Evolutionary conservation across 2,329 filamentous ascomycete species (phyloP).

Genomic region (Alternaria sp.): DNA sequence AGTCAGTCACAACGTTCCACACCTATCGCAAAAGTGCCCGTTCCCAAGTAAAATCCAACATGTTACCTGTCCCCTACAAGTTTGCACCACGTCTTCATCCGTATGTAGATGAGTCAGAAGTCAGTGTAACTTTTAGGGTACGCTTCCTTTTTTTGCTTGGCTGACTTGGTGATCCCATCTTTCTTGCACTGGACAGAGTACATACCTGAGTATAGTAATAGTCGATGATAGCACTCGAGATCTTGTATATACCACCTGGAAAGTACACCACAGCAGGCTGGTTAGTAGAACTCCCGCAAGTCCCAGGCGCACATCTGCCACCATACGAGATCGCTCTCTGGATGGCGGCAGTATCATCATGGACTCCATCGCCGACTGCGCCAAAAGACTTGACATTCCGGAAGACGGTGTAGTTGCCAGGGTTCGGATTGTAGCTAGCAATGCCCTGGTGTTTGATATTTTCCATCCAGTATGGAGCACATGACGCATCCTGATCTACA

Average conservation of each 20-base stretch:
- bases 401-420: constrained; percentile 49
- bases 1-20: constrained; percentile 2
- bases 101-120: neutral
- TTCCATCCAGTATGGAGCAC: constrained; percentile 50
- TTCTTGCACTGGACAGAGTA: neutral
- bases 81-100: neutral
- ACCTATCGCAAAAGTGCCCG: neutral
- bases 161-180: neutral
- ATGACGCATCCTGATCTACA: constrained; percentile 19
- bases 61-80: neutral
- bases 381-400: constrained; percentile 54
- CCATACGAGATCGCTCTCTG: constrained; percentile 52
- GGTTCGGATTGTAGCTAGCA: constrained; percentile 48
- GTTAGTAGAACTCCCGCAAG: constrained; percentile 55
- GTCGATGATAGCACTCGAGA: constrained; percentile 64
- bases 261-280: constrained; percentile 65
- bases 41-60: neutral
- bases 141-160: neutral
- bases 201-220: constrained; percentile 66
- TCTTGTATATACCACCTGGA: constrained; percentile 64
- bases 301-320: constrained; percentile 50
- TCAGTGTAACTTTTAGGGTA: neutral
- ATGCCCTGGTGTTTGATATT: constrained; percentile 52
- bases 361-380: constrained; percentile 45
- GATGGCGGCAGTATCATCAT: constrained; percentile 62